Conservation (phyloP, 2,329 filamentous ascomycete species). For the Penicillium sp. region DNA sequence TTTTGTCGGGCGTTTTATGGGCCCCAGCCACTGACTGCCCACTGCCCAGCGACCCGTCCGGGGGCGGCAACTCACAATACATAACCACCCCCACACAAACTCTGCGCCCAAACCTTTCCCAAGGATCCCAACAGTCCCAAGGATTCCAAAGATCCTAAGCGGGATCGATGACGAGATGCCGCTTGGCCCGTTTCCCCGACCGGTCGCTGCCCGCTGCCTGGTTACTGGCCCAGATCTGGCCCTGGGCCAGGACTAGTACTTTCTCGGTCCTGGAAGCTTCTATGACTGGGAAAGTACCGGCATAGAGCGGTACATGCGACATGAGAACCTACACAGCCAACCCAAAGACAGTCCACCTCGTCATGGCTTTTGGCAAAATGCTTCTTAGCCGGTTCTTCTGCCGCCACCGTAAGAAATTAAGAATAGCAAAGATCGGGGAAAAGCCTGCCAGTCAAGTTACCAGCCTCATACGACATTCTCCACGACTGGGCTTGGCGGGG, state of each 20-base stretch:
- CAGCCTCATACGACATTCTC: constrained; percentile 14
- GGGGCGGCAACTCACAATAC: not conserved
- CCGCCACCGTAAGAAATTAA: constrained; percentile 2
- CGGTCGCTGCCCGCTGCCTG: not conserved
- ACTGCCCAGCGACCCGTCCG: not conserved
- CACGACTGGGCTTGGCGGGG: constrained; percentile 2
- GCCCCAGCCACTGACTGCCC: not conserved
- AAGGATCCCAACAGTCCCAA: not conserved
- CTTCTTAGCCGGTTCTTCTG: constrained; percentile 3
- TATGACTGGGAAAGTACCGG: not conserved
- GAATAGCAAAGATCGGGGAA: not conserved
- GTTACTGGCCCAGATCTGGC: not conserved
- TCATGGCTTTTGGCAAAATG: not conserved
- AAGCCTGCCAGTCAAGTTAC: not conserved
- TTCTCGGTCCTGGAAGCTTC: not conserved
- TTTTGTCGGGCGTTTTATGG: constrained; percentile 20
- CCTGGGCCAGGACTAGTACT: not conserved
- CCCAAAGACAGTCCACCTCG: not conserved
- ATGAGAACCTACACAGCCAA: not conserved
- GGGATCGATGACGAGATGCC: constrained; percentile 23
- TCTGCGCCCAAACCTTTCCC: constrained; percentile 14
- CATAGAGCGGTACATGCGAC: not conserved
- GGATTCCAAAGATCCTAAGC: not conserved
- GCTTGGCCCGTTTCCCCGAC: not conserved
- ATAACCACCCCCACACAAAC: constrained; percentile 13